A percentile compares a stretch with the other conserved stretches of the same genome.
Conservation (phyloP, 2,329 filamentous ascomycete species). For the Beauveria pseudobassiana region DNA sequence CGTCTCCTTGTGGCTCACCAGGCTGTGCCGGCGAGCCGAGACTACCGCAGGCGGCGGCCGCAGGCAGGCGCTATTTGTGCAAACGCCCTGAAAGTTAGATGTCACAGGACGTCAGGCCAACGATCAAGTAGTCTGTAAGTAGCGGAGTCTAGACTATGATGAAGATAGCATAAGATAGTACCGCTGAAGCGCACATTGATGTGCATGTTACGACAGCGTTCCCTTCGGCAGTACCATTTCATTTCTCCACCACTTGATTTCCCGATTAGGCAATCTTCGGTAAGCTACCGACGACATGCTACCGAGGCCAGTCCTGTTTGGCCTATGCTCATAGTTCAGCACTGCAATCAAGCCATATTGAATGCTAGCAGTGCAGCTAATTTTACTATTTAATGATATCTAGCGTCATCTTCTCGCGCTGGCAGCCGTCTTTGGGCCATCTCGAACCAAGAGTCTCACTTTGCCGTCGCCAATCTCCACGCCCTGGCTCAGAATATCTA, state of each 20-base stretch:
- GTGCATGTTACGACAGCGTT: neutral
- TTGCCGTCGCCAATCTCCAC: constrained; percentile 62
- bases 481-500: constrained; percentile 57
- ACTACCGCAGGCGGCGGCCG: neutral
- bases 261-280: neutral
- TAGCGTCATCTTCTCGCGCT: constrained; percentile 37
- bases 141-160: no score
- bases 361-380: neutral
- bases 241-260: neutral
- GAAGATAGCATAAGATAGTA: neutral
- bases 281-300: neutral
- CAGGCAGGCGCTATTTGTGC: no score
- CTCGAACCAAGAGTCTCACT: constrained; percentile 56
- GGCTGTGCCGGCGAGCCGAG: neutral
- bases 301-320: no score
- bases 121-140: no score
- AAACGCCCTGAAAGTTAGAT: no score
- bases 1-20: neutral
- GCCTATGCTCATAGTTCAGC: neutral
- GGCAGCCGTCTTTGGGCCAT: constrained; percentile 48
- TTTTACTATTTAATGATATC: constrained; percentile 9
- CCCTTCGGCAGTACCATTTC: neutral
- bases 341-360: neutral
- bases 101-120: no score
- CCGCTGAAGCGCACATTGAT: neutral